phyloP scores from a whole-genome alignment of 441 rosid species.

The Pelargonium citronellum region DNA sequence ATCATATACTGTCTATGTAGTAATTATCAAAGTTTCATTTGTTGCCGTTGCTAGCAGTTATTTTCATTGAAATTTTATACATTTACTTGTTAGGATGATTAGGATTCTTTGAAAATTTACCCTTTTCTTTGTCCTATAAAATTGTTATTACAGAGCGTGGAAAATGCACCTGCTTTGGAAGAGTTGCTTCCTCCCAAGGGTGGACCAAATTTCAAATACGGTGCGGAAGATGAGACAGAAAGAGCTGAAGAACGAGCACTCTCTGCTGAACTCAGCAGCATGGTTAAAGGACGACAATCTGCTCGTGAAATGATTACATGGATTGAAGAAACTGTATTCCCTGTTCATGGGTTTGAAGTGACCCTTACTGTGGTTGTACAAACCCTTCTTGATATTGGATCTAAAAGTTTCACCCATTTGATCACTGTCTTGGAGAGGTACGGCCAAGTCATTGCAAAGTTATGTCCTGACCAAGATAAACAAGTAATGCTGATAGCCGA shows the following conservation, averaged over 20 bases:
- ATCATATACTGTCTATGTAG: too few species aligned
- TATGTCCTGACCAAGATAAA: constrained; percentile 76
- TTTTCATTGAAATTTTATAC: not conserved
- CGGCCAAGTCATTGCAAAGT: constrained; percentile 70
- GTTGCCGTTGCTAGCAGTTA: not conserved
- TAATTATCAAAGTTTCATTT: too few species aligned
- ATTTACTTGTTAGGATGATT: constrained; percentile 1
- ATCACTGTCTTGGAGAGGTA: constrained; percentile 92
- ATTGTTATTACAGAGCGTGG: constrained; percentile 62
- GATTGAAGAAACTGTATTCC: constrained; percentile 71
- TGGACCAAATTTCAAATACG: constrained; percentile 62
- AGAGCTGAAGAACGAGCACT: constrained; percentile 61
- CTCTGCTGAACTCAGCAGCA: constrained; percentile 66
- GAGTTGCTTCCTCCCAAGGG: constrained; percentile 90
- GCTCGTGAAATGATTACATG: constrained; percentile 72
- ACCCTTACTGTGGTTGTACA: constrained; percentile 68
- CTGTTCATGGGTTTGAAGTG: constrained; percentile 65
- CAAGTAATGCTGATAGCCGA: constrained; percentile 76
- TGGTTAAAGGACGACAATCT: constrained; percentile 81
- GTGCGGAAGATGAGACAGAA: constrained; percentile 61
- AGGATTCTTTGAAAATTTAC: not conserved
- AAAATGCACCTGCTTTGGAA: constrained; percentile 79
- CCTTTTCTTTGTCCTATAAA: constrained; percentile 11
- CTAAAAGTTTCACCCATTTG: constrained; percentile 97
- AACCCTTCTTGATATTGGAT: constrained; percentile 86